Evolutionary conservation across 2,329 filamentous ascomycete genomes (phyloP), one percentile per base, ranked within the genome.

Genomic region (Hypoxylon sp.): DNA sequence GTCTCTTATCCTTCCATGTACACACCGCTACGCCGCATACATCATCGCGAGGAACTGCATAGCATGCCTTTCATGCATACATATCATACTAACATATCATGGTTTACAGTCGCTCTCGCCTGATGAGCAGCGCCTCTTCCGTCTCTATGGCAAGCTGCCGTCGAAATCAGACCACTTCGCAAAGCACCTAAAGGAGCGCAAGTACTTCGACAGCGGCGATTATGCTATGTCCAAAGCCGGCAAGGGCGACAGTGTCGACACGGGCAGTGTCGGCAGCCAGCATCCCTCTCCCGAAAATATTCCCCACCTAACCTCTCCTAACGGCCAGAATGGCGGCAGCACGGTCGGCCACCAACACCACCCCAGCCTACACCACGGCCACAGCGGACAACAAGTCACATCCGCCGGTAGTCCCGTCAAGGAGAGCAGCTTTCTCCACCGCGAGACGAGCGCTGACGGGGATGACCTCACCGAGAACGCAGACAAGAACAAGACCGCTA

Each of bases 181-280:
- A 86, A 98, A 98, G 86, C 97, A 98, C 80, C 89, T 98, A 80
- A 98, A 98, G 88, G 96, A 98, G 82, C 94, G 96, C 85, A 99
- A 97, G 85, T 98, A 97, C 85, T 98, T 98, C 82, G 94, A 98
- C 85, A 96, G 92, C 67, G 94, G 94, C 78, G 94, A 98, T 84
- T 98, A 97, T 78, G 94, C 94, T 78, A 92, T 97, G 84, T 95
- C 92, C 82, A 97, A 98, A 86, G 96, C 96, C 67, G 96, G 96
- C 82, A 98, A 98, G 85, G 94, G 94, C 80, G 93, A 94, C 78
- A 92, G 96, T 79, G 92, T 96, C 77, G 95, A 97, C 78, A 93
- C 97, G 67, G 97, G 95, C 78, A 92, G 92, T 77, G 93, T 99
- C 78, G 96, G 96, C 77, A 94, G 93, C 77, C 92, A 97, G 83